Evolutionary conservation across 768 basidiomycete species (phyloP).

Genomic region (Agaricus bisporus): DNA sequence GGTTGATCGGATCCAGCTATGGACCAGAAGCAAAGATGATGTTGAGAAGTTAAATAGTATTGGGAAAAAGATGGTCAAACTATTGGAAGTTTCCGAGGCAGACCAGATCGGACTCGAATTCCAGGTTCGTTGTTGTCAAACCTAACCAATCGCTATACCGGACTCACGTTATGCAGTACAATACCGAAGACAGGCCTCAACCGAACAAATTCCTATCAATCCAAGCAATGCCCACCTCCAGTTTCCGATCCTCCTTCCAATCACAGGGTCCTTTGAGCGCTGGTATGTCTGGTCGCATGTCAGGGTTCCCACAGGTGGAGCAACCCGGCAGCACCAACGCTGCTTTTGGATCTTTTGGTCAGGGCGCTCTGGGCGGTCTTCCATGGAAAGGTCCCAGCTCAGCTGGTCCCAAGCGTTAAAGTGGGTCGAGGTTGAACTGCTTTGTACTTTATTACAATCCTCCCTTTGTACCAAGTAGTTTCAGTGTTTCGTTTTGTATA

Average conservation of each 20-base stretch:
- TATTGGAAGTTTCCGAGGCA: conserved; percentile 78
- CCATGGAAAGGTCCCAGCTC: conserved; percentile 20
- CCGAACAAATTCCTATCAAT: conserved; percentile 81
- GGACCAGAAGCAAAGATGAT: conserved; percentile 84
- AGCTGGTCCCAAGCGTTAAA: conserved; percentile 2
- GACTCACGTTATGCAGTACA: conserved; percentile 44
- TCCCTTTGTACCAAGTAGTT: not conserved
- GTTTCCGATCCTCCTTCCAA: conserved; percentile 65
- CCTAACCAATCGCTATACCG: not conserved
- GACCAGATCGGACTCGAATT: conserved; percentile 87
- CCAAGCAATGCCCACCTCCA: conserved; percentile 59
- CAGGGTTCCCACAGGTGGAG: conserved; percentile 15
- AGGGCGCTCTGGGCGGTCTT: conserved; percentile 16
- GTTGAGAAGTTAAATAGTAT: conserved; percentile 80
- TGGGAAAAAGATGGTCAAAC: conserved; percentile 75
- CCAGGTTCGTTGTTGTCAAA: conserved; percentile 45
- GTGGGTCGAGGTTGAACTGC: not conserved
- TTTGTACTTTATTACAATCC: not conserved
- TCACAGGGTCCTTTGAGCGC: conserved; percentile 13
- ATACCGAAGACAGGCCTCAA: conserved; percentile 80
- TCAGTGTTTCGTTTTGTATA: not conserved
- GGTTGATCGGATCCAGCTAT: conserved; percentile 87
- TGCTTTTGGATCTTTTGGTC: conserved; percentile 29
- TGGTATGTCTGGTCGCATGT: conserved; percentile 19
- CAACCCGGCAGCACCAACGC: conserved; percentile 18